phyloP scores from a whole-genome alignment of 192 early-diverging fungal species.

The Ambispora gerdemannii region DNA sequence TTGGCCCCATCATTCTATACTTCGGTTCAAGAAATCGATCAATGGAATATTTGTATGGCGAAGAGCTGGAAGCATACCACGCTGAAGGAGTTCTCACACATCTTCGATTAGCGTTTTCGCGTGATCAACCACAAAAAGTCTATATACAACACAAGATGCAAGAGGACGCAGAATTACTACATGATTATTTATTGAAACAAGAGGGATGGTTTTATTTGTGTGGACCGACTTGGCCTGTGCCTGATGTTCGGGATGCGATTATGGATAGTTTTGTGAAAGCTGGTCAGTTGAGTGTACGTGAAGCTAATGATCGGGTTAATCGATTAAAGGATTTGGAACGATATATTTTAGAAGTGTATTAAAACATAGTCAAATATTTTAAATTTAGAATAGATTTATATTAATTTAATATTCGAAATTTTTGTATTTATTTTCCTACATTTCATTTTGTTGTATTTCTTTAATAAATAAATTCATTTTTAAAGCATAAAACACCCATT shows the following conservation, averaged over 20 bases:
- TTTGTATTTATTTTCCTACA: too few relatives aligned
- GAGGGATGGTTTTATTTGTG: conserved; percentile 94
- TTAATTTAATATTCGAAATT: too few relatives aligned
- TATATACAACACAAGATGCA: conserved; percentile 97
- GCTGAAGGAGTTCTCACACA: conserved; percentile 86
- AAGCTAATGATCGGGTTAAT: conserved; percentile 75
- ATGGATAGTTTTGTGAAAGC: conserved; percentile 66
- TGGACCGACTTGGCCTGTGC: conserved; percentile 94
- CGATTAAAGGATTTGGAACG: conserved; percentile 89
- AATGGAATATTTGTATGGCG: conserved; percentile 94
- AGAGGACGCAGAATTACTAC: conserved; percentile 74
- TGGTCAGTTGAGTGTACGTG: conserved; percentile 55
- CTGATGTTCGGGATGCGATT: conserved; percentile 91
- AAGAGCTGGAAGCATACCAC: conserved; percentile 94
- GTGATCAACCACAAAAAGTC: conserved; percentile 90
- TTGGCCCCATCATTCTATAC: conserved; percentile 93
- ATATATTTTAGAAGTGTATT: conserved; percentile 92
- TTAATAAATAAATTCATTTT: too few relatives aligned
- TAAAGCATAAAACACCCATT: too few relatives aligned
- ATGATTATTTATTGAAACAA: conserved; percentile 69
- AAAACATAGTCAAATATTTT: too few relatives aligned
- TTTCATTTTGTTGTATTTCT: too few relatives aligned
- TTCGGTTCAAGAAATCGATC: conserved; percentile 93
- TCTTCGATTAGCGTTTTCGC: conserved; percentile 88
- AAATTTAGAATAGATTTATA: too few relatives aligned